Base-by-base conservation (phyloP, 768 basidiomycete genomes). In the Suillus luteus region DNA sequence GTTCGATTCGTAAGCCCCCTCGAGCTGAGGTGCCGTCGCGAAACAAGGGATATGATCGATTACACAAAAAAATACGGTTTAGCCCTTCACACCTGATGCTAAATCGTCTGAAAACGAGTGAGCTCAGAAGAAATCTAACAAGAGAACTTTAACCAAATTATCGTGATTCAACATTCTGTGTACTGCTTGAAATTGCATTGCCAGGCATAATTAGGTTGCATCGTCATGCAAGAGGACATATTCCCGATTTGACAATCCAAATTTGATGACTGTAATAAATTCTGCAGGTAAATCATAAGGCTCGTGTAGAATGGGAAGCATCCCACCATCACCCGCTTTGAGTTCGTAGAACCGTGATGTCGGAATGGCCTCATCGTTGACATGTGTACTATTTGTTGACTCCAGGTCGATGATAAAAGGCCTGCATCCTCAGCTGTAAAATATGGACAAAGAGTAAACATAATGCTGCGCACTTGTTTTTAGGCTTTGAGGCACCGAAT, bases 341-440 rank as follows among this genome's bases (percentile, higher is more conserved):
- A 96, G 78, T 75, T 96, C 95, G 72, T 90, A 96, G 74, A 87
- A 99, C 64, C 96, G 81, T 9, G 94, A 89, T 1, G 87, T 80
- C 2, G 97, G 97, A 65, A 99, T 90, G 55, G 82, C 77, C 70
- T 90, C 85, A 65, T 89, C 93, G 70, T 99, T 99, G 54, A 99
- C 96, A 68, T 86, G 82, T 0, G 97, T 99, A 2, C 92, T 89
- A 72, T 99, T 99, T 2, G 97, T 98, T n/a, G 95, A 97, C 69
- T 99, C 96, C 10, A 99, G 86, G 77, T 99, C 97, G 64, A 99
- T 97, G 58, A 99, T 86, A 75, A 95, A 99, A 1, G 97, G 95
- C 72, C 95, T 99, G 67, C 15, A 33, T 61, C n/a, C 17, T 62
- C 41, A 64, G 49, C 60, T 51, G 31, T 44, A 55, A 57, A 35